These are phyloP conservation scores for Trichoderma virens DNA, from an alignment of 495 filamentous ascomycete species.

Conservation along the genomic window DNA sequence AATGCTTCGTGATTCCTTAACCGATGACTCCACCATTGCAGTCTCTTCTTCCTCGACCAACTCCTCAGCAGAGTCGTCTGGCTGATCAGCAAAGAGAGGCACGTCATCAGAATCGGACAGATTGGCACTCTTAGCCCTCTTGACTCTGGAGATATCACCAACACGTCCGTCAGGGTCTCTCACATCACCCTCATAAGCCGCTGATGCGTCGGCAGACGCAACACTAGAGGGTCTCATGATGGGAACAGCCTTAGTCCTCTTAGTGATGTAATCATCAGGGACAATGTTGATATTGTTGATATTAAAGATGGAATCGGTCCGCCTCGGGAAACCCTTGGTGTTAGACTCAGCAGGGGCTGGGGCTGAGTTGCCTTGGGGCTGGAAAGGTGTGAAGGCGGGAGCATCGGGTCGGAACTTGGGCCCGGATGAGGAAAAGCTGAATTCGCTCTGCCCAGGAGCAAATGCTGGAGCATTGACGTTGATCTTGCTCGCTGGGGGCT, in stretches of 20 bases:
- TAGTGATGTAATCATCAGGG: slow-evolving; percentile 39
- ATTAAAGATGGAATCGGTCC: slow-evolving; percentile 60
- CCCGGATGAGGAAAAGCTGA: slow-evolving; percentile 63
- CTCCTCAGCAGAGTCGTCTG: slow-evolving; percentile 43
- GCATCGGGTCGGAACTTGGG: slow-evolving; percentile 75
- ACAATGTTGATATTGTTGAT: slow-evolving; percentile 60
- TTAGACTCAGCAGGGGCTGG: slow-evolving; percentile 26
- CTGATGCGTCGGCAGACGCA: slow-evolving; percentile 21
- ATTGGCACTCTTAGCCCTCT: slow-evolving; percentile 54
- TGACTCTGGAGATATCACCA: slow-evolving; percentile 55
- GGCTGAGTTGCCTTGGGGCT: slow-evolving; percentile 32
- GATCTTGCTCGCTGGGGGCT: slow-evolving; percentile 33
- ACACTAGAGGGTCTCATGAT: slow-evolving; percentile 60
- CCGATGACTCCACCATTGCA: slow-evolving; percentile 13
- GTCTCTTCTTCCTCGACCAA: slow-evolving; percentile 28
- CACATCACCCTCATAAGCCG: slow-evolving; percentile 30
- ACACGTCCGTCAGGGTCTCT: slow-evolving; percentile 34
- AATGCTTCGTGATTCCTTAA: slow-evolving; percentile 14
- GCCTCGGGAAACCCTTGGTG: slow-evolving; percentile 27
- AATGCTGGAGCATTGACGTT: slow-evolving; percentile 67
- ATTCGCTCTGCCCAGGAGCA: slow-evolving; percentile 58
- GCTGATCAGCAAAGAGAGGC: slow-evolving; percentile 54
- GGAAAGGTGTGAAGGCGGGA: slow-evolving; percentile 64
- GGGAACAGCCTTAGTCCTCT: slow-evolving; percentile 73
- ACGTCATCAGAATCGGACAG: slow-evolving; percentile 58